These are phyloP conservation scores for Chondrostereum purpureum DNA, from an alignment of 1,284 basidiomycete genomes.

Conservation along the genomic window DNA sequence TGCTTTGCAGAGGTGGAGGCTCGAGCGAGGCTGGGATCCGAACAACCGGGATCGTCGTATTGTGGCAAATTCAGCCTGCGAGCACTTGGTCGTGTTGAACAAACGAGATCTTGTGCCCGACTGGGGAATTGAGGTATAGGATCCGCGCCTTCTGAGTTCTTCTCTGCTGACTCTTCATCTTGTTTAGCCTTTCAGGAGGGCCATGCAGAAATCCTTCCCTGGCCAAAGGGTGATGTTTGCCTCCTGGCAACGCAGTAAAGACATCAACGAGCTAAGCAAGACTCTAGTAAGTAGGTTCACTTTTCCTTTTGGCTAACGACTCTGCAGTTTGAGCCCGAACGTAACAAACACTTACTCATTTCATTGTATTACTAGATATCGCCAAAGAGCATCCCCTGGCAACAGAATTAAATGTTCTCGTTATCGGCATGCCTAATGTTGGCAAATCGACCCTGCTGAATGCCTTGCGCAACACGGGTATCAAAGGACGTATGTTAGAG, in stretches of 20 bases:
- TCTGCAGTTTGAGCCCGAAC: not conserved
- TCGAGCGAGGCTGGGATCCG: slow-evolving; percentile 50
- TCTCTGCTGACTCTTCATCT: slow-evolving; percentile 12
- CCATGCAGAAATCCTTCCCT: slow-evolving; percentile 62
- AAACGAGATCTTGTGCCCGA: slow-evolving; percentile 88
- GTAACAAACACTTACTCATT: not conserved
- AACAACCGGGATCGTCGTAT: slow-evolving; percentile 30
- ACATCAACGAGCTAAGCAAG: slow-evolving; percentile 57
- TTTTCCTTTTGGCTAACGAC: slow-evolving; percentile 8
- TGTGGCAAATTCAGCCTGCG: slow-evolving; percentile 43
- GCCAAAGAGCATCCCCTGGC: slow-evolving; percentile 61
- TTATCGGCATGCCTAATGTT: slow-evolving; percentile 98
- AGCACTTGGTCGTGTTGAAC: slow-evolving; percentile 88
- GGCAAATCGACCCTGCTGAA: slow-evolving; percentile 96
- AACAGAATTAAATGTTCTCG: slow-evolving; percentile 79
- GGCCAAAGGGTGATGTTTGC: slow-evolving; percentile 63
- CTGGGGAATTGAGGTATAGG: slow-evolving; percentile 75
- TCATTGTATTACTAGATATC: slow-evolving; percentile 42
- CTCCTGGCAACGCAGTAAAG: slow-evolving; percentile 59
- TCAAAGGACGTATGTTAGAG: slow-evolving; percentile 67
- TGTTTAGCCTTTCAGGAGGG: slow-evolving; percentile 59
- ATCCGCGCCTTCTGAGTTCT: too few relatives aligned
- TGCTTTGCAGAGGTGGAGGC: slow-evolving; percentile 56
- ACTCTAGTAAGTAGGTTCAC: slow-evolving; percentile 64
- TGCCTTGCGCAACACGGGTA: slow-evolving; percentile 83